Evolutionary conservation across 805 yeast species (phyloP).

Genomic region (Spencermartinsiella europaea): DNA sequence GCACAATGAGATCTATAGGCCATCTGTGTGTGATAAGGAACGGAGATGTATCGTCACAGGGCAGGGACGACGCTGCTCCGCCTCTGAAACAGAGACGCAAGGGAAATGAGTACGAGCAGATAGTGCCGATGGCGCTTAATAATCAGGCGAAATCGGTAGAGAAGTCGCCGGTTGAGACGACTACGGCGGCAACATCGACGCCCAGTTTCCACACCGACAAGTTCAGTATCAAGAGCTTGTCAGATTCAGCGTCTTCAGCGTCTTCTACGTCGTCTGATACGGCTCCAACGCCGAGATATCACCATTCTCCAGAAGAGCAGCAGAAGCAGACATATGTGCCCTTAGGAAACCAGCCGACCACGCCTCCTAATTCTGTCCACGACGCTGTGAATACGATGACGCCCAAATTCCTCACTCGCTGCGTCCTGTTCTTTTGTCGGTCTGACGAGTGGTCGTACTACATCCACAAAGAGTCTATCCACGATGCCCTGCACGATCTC

Average conservation of each 20-base stretch:
- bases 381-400: background rate
- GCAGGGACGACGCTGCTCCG: background rate
- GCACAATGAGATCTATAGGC: background rate
- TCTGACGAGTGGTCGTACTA: background rate
- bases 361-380: background rate
- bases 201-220: background rate
- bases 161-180: background rate
- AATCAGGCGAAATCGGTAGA: background rate
- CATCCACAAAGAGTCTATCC: background rate
- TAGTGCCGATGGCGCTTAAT: background rate
- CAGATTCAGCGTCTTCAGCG: background rate
- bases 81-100: background rate
- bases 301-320: slow-evolving; percentile 1
- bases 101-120: background rate
- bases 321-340: background rate
- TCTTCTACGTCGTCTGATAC: background rate
- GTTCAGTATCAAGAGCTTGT: background rate
- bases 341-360: background rate
- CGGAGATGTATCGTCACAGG: background rate
- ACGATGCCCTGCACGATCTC: background rate
- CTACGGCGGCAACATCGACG: too few species aligned
- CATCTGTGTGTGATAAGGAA: slow-evolving; percentile 1
- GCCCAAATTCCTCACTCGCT: background rate
- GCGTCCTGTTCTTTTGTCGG: background rate
- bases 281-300: background rate